Percentiles rank a stretch among this genome's conserved stretches.
phyloP scores from a whole-genome alignment of 352 stramenopile species.

The Salisapilia sapeloensis region DNA sequence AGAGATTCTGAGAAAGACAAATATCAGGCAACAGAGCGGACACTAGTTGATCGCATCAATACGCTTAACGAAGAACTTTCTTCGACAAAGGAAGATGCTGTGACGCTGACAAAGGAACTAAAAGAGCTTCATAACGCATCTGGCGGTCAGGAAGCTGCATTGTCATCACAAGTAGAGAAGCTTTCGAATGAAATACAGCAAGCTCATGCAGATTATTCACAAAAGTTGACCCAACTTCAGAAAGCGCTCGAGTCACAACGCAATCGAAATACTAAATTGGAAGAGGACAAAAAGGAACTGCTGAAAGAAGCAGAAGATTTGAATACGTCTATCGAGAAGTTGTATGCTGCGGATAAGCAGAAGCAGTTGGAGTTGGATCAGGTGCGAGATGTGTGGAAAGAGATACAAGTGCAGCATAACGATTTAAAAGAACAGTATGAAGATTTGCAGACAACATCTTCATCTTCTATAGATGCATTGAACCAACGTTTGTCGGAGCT shows the following conservation, averaged over 20 bases:
- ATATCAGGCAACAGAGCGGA: constrained; percentile 17
- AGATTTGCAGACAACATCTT: constrained; percentile 15
- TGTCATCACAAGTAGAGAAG: constrained; percentile 20
- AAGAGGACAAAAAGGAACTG: constrained; percentile 46
- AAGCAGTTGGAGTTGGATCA: constrained; percentile 46
- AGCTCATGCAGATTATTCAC: constrained; percentile 6
- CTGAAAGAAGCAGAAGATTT: constrained; percentile 43
- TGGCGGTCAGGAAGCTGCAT: constrained; percentile 17
- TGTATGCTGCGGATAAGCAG: constrained; percentile 30
- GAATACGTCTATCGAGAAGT: constrained; percentile 27
- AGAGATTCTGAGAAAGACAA: constrained; percentile 18
- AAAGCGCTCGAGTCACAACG: constrained; percentile 31
- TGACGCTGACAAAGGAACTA: constrained; percentile 26
- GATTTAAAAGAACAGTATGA: constrained; percentile 42
- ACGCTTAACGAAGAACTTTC: constrained; percentile 15
- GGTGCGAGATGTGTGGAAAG: constrained; percentile 17
- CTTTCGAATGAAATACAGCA: constrained; percentile 33
- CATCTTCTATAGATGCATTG: constrained; percentile 16
- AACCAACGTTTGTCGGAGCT: constrained; percentile 12
- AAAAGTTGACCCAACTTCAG: constrained; percentile 47
- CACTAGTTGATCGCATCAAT: constrained; percentile 15
- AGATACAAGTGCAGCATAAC: constrained; percentile 25
- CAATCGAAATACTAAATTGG: constrained; percentile 18
- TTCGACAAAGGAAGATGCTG: constrained; percentile 17
- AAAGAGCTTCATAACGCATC: constrained; percentile 20